Evolutionary conservation across 2,329 filamentous ascomycete genomes (phyloP), one percentile per base, ranked within the genome.

Genomic region (Madurella mycetomatis): DNA sequence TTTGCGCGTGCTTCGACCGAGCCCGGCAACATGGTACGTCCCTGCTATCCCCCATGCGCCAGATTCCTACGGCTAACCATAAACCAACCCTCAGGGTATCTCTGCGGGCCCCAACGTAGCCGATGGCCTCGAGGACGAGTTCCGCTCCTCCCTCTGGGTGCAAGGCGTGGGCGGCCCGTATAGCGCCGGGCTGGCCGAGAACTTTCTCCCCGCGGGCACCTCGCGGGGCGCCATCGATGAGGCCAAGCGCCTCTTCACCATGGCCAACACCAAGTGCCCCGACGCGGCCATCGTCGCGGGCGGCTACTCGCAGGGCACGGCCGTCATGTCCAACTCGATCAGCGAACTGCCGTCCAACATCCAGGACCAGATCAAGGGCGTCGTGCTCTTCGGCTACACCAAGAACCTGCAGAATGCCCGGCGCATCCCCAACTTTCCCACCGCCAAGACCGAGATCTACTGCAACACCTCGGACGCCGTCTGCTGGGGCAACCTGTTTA

Each of bases 131-230:
- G 64, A 68, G 42, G 47, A 48, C 18, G 51, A 54, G 30, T 69
- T 67, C 32, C 64, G 66, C 45, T 51, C 44, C 51, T 54, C 63
- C 16, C 57, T 74, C 54, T 73, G 71, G 70, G 69, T 76, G 18
- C 75, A 78, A 58, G 76, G 76, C 13, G 72, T 78, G 13, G 70
- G 70, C 5, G 58, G 57, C n/a, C 48, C 53, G 9, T 78, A 78
- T 63, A 51, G 40, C 4, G 61, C 61, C 9, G 25, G 16, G 2
- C 54, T 62, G 4, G 47, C 57, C 30, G 57, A 58, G 42, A 63
- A 63, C 55, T 39, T 56, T 32, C 54, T 57, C 1, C 50, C 60
- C 9, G 55, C 57, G 13, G 61, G 61, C 46, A 61, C 60, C 12
- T 54, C 56, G 5, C 16, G 13, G 2, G 58, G 48, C 8, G 71